phyloP scores from a whole-genome alignment of 805 yeast genomes.

The Candida berthetii region DNA sequence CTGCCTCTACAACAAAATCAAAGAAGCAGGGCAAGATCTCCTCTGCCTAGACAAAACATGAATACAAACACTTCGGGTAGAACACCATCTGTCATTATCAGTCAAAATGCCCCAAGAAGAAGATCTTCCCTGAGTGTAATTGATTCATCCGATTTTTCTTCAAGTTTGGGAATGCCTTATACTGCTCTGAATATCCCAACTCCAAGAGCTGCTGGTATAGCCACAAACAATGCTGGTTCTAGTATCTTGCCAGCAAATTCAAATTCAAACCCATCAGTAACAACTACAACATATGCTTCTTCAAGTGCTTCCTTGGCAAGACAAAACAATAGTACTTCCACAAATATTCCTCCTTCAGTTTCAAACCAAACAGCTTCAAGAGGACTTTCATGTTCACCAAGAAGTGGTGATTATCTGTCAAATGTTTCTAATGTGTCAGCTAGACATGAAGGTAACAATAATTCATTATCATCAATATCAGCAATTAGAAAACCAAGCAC shows the following conservation, averaged over 20 bases:
- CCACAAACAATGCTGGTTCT: background rate
- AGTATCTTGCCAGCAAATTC: background rate
- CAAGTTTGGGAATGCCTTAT: conserved; percentile 17
- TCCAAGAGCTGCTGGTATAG: too few relatives aligned
- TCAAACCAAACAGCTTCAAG: background rate
- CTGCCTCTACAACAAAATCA: background rate
- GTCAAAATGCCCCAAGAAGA: conserved; percentile 5
- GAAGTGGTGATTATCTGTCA: background rate
- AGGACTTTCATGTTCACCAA: background rate
- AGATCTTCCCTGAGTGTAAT: conserved; percentile 12
- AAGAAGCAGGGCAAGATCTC: background rate
- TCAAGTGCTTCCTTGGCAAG: background rate
- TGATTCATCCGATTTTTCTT: conserved; percentile 9
- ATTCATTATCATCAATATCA: conserved; percentile 3
- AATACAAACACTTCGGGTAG: background rate
- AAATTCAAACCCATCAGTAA: background rate
- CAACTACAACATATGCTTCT: background rate
- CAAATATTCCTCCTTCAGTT: background rate
- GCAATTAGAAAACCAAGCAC: conserved; percentile 22
- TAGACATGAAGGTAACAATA: background rate
- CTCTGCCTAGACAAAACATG: background rate
- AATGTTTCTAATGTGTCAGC: background rate
- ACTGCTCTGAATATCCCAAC: background rate
- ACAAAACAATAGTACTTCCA: background rate
- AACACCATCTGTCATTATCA: background rate